Conservation (phyloP, 352 stramenopile species). For the Globisporangium heterothallicum region DNA sequence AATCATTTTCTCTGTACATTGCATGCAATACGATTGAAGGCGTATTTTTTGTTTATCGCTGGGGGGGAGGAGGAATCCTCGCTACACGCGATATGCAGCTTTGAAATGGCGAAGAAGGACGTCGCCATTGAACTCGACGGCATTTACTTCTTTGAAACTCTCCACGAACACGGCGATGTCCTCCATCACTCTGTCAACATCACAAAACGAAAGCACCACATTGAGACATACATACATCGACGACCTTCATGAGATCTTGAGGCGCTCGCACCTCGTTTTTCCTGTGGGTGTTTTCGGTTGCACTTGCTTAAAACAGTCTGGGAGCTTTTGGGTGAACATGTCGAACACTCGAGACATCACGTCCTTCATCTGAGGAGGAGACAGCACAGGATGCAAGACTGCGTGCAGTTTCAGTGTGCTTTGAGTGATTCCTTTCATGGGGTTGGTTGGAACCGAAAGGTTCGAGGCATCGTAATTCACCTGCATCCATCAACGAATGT, state of each 20-base stretch:
- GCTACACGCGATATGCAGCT: slow-evolving; percentile 35
- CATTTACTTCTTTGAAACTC: slow-evolving; percentile 67
- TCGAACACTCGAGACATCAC: slow-evolving; percentile 90
- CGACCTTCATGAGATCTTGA: neutral
- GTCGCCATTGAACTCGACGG: slow-evolving; percentile 60
- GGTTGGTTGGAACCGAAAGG: slow-evolving; percentile 62
- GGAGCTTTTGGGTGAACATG: slow-evolving; percentile 86
- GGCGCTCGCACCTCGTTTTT: slow-evolving; percentile 48
- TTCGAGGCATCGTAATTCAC: slow-evolving; percentile 66
- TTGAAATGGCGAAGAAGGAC: slow-evolving; percentile 60
- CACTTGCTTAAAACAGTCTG: slow-evolving; percentile 85
- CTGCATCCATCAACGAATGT: slow-evolving; percentile 23
- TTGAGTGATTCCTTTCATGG: slow-evolving; percentile 91
- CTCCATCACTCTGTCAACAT: slow-evolving; percentile 46
- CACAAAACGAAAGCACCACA: neutral
- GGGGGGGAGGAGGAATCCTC: neutral
- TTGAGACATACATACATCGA: neutral
- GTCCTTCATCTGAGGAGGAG: slow-evolving; percentile 92
- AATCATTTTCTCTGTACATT: neutral
- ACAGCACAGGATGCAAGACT: slow-evolving; percentile 90
- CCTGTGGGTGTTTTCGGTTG: slow-evolving; percentile 67
- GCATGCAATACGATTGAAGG: neutral
- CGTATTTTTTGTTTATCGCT: neutral
- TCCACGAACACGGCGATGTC: slow-evolving; percentile 71
- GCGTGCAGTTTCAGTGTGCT: slow-evolving; percentile 94